These are phyloP conservation scores for Epichloe coenophiala DNA, from an alignment of 2,329 filamentous ascomycete species.

Conservation along the genomic window DNA sequence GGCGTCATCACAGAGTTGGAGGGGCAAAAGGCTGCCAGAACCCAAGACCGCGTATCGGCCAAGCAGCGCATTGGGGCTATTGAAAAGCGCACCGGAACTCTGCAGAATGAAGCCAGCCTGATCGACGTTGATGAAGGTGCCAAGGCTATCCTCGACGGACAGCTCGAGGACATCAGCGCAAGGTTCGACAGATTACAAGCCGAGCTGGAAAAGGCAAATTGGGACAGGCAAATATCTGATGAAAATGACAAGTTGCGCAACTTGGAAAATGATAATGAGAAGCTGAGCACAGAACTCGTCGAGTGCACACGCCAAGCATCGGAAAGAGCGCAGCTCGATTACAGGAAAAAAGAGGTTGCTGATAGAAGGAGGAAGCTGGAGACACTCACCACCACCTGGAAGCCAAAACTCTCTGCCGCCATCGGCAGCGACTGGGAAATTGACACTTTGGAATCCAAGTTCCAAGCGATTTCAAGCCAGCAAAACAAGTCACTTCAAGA, in stretches of 20 bases:
- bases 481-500: conserved; percentile 47
- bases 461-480: conserved; percentile 46
- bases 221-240: conserved; percentile 56
- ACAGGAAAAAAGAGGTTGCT: conserved; percentile 65
- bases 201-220: conserved; percentile 49
- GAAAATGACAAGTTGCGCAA: conserved; percentile 52
- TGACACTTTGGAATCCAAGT: conserved; percentile 55
- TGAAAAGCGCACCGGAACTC: conserved; percentile 51
- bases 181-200: conserved; percentile 48
- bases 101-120: conserved; percentile 56
- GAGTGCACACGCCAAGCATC: conserved; percentile 70
- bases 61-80: conserved; percentile 60
- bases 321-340: conserved; percentile 72
- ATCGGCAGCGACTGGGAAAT: conserved; percentile 56
- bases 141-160: conserved; percentile 62
- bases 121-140: conserved; percentile 78
- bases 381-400: conserved; percentile 64
- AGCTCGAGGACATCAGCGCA: conserved; percentile 54
- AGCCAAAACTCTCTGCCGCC: conserved; percentile 50
- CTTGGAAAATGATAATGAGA: conserved; percentile 59
- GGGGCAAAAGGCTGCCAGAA: conserved; percentile 56
- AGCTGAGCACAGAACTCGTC: conserved; percentile 65
- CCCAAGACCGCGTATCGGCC: conserved; percentile 60
- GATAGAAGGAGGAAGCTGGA: conserved; percentile 63
- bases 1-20: conserved; percentile 58